Evolutionary conservation across 2,329 filamentous ascomycete genomes (phyloP), one percentile per base, ranked within the genome.

Genomic region (Fusarium torulosum): DNA sequence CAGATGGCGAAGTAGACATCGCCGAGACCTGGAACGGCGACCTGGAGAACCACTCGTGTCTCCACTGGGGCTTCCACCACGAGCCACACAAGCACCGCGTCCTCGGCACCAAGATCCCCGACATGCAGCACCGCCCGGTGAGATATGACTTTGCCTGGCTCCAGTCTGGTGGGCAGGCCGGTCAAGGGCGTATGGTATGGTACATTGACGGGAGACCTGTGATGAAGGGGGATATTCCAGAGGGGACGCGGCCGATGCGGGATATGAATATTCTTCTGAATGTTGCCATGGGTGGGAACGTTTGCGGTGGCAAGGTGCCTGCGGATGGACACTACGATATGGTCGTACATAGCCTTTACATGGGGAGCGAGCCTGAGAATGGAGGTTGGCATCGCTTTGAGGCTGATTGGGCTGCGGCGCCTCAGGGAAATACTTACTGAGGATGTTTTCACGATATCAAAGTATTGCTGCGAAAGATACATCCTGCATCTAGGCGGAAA

Each of bases 1-100:
- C 76, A 1, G 86, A 89, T 61, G 86, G 86, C 55, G 86, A 89
- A 72, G 78, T 89, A 14, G 86, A 89, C 73, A 86, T 89, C 45
- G 83, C 86, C 40, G 86, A 89, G 75, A 83, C 80, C n/a, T 89
- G 86, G 86, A 88, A 88, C 64, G 86, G 82, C 19, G 84, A 87
- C 60, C 72, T 75, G 33, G 78, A 83, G 46, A 89, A 89, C 71
- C 83, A 85, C 54, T 80, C 80, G 1, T 89, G 86, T 70, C 76
- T 89, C 47, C 86, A 89, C 68, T 89, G 86, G 86, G 86, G 86
- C 5, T 77, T 84, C 77, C 68, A 85, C 79, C 59, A 86, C 57
- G 86, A 89, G 69, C 79, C 79, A 53, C 76, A 84, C 60, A 88
- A 88, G 75, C 86, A 89, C 61, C 81, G 85, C 8, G 85, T 88